A percentile compares a stretch with the other conserved stretches of the same genome.
Evolutionary conservation across 306 rosid genomes (phyloP).

Genomic region (Pyrus betulifolia): DNA sequence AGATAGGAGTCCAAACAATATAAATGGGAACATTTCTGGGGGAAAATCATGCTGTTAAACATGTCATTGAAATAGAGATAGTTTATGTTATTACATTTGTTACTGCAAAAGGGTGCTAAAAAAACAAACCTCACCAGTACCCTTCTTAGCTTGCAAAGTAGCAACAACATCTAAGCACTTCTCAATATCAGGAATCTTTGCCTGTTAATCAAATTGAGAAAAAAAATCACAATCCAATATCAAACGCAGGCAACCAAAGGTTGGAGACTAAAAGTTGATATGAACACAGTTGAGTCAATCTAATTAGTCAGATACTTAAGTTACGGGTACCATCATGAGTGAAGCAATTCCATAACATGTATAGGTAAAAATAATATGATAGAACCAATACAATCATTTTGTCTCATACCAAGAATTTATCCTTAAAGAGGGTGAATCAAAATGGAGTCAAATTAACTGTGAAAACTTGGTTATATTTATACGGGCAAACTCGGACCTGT

Average conservation of each 20-base stretch:
- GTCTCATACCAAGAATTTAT: neutral
- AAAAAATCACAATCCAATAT: slow-evolving; percentile 7
- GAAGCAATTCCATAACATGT: neutral
- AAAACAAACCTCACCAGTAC: slow-evolving; percentile 92
- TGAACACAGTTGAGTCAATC: neutral
- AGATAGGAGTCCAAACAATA: neutral
- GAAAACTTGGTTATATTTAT: neutral
- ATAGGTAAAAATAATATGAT: neutral
- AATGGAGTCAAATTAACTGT: neutral
- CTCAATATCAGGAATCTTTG: slow-evolving; percentile 91
- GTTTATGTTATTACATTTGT: too few relatives aligned
- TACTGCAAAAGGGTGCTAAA: slow-evolving; percentile 9
- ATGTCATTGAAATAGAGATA: neutral
- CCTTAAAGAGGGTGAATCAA: neutral
- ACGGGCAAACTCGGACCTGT: neutral
- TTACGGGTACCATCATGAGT: neutral
- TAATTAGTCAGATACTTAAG: neutral
- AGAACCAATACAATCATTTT: neutral
- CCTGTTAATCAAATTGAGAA: slow-evolving; percentile 45
- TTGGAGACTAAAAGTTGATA: neutral
- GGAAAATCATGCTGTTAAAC: neutral
- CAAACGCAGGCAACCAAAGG: neutral
- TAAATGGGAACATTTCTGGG: neutral
- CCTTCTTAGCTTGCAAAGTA: slow-evolving; percentile 81
- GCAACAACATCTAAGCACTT: slow-evolving; percentile 87